Evolutionary conservation across 2,329 filamentous ascomycete genomes (phyloP).

Genomic region (Lasiodiplodia sp.): DNA sequence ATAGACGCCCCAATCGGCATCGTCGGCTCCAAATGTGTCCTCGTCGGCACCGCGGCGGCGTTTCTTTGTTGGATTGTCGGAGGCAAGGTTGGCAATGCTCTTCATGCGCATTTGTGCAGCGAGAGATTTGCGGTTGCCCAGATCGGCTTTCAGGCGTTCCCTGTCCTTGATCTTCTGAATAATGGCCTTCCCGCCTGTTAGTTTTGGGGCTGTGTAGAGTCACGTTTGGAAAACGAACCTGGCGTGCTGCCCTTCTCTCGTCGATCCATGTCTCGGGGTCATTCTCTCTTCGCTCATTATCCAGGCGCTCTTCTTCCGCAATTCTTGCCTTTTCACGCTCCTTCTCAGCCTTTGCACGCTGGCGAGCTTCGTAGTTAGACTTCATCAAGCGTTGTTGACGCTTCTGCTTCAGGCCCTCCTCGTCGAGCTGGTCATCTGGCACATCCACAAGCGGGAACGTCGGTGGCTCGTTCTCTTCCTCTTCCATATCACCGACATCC

Average conservation of each 20-base stretch:
- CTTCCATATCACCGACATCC: constrained; percentile 82
- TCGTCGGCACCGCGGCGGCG: constrained; percentile 87
- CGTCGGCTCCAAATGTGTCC: constrained; percentile 95
- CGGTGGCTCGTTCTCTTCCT: constrained; percentile 78
- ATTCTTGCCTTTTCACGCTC: constrained; percentile 86
- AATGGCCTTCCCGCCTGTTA: constrained; percentile 60
- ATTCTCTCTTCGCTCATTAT: constrained; percentile 82
- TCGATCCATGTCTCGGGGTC: constrained; percentile 87
- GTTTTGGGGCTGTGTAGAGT: constrained; percentile 16
- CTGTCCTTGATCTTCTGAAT: constrained; percentile 89
- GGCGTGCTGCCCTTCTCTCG: constrained; percentile 77
- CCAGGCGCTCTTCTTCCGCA: constrained; percentile 82
- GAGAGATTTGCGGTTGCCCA: constrained; percentile 95
- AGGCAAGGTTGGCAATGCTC: constrained; percentile 92
- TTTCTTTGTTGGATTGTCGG: constrained; percentile 84
- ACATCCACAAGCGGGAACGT: constrained; percentile 88
- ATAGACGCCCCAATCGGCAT: constrained; percentile 98
- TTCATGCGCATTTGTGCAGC: constrained; percentile 99
- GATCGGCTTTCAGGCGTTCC: constrained; percentile 89
- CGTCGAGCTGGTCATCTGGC: constrained; percentile 91
- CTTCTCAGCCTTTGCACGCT: constrained; percentile 94
- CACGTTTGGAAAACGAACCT: constrained; percentile 43
- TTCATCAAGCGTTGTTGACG: constrained; percentile 91
- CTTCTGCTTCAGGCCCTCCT: constrained; percentile 89
- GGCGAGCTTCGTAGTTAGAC: constrained; percentile 90